Evolutionary conservation across 176 grass and related monocot genomes (phyloP).

Genomic region (Cenchrus fungigraminus): DNA sequence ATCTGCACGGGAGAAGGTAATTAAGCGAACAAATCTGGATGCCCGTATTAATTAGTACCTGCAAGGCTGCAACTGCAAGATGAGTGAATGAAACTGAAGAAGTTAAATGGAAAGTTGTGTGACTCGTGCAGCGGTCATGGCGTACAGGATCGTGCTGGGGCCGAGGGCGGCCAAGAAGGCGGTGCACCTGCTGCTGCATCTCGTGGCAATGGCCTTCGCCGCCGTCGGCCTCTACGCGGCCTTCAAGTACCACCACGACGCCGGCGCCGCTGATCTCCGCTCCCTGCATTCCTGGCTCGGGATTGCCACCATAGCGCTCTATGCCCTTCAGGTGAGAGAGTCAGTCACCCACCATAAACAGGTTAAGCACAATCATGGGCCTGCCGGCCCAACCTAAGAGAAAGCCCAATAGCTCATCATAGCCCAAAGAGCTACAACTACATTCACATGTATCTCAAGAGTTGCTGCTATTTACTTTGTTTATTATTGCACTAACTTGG

Average conservation of each 20-base stretch:
- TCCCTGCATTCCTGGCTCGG: constrained; percentile 61
- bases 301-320: constrained; percentile 53
- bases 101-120: background rate
- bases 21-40: background rate
- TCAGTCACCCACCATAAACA: background rate
- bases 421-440: background rate
- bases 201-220: constrained; percentile 42
- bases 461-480: too few species aligned
- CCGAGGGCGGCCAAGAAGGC: constrained; percentile 41
- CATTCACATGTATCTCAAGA: background rate
- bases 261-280: constrained; percentile 1
- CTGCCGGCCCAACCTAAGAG: background rate
- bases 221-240: constrained; percentile 44
- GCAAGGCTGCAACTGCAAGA: background rate
- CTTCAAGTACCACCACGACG: constrained; percentile 48
- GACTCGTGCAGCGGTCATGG: constrained; percentile 52
- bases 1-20: constrained; percentile 65
- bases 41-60: background rate
- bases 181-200: constrained; percentile 48
- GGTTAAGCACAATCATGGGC: background rate
- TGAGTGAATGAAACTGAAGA: background rate
- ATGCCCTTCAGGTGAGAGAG: constrained; percentile 47
- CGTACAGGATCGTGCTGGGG: constrained; percentile 45
- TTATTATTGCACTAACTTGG: too few species aligned
- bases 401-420: background rate